Conservation (phyloP, 108 stramenopile genomes). For the Nannochloropsis gaditana region DNA sequence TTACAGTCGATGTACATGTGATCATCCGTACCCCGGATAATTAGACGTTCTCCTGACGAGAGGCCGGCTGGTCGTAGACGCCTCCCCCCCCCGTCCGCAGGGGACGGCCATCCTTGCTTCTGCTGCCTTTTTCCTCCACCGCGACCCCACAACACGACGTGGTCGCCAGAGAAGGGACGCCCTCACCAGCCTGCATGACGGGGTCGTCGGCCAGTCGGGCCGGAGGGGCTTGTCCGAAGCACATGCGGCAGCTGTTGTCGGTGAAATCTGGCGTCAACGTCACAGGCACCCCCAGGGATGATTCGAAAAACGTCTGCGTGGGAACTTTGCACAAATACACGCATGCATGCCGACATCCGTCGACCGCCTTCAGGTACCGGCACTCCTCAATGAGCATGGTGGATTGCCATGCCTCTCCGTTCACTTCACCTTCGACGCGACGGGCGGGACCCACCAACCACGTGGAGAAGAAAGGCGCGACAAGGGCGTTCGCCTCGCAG, state of each 20-base stretch:
- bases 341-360: constrained; percentile 3
- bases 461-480: background rate
- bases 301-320: background rate
- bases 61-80: too few relatives aligned
- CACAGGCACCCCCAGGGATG: background rate
- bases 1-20: too few relatives aligned
- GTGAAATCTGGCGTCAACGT: background rate
- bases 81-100: too few relatives aligned
- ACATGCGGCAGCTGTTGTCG: background rate
- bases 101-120: background rate
- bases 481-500: background rate
- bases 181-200: background rate
- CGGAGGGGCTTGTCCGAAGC: background rate
- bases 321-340: constrained; percentile 5
- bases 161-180: background rate
- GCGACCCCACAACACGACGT: background rate
- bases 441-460: background rate
- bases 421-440: background rate
- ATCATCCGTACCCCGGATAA: too few relatives aligned
- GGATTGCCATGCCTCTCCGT: background rate
- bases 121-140: background rate
- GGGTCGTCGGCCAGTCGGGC: background rate
- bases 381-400: constrained; percentile 10
- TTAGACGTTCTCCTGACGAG: too few relatives aligned
- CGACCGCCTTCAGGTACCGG: background rate